Evolutionary conservation across 768 basidiomycete genomes (phyloP), one percentile per base, ranked within the genome.

Genomic region (Myochromella boudieri): DNA sequence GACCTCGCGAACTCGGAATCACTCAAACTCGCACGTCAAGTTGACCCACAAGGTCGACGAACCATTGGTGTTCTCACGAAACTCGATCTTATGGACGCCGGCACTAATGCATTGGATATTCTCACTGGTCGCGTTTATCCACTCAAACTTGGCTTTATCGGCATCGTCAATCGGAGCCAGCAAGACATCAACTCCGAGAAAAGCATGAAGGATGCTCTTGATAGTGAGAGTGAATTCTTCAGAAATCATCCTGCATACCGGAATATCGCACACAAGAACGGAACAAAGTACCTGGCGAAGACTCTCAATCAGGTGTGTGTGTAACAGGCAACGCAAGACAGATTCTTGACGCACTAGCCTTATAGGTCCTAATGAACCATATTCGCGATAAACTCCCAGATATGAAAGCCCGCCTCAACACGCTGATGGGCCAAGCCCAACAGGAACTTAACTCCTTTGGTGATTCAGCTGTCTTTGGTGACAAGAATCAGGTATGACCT

Each of bases 1-100:
- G 97, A 99, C 66, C 83, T 99, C 46, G 97, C 97, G 61, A 99
- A 98, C 65, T 98, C 97, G 0, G 97, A 98, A 65, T 87, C 97
- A 2, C 81, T 99, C 50, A 97, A 98, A 66, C 85, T 99, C 27
- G 97, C 95, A 9, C 88, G 97, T 36, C 82, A 85, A 9, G 93
- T 98, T 37, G 97, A 99, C 60, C 91, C 95, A 0, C 92, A 97
- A 67, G 95, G 95, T 9, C 84, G 97, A 24, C 83, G 97, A 24
- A 99, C 97, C 10, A 92, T 98, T 46, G 97, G 97, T 41, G 89
- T 99, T 15, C 76, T 99, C 41, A 95, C 95, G 11, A 99, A 99
- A 68, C 81, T 98, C 26, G 97, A 99, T 69, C 78, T 99, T 37
- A 99, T 99, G 97, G 97, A 98, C 59, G 95, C 95, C 5, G 97